Conservation (phyloP, 192 early-diverging fungal species). For the Coemansia sp. region DNA sequence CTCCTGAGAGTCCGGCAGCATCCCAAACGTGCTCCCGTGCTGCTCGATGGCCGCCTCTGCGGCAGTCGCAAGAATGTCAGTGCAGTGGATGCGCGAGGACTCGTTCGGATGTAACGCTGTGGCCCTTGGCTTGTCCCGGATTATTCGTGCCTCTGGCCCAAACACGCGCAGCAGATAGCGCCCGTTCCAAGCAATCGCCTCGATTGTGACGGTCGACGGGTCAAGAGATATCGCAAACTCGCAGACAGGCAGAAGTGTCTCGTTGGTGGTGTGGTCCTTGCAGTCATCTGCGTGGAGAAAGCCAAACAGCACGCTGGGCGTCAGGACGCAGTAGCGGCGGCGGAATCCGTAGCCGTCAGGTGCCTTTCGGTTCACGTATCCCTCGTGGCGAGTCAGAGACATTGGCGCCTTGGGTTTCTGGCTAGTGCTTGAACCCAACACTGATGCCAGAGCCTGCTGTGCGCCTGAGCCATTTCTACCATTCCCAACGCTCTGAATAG, state of each 20-base stretch:
- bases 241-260: conserved; percentile 24
- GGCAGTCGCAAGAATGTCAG: conserved; percentile 51
- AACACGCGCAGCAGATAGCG: conserved; percentile 52
- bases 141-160: conserved; percentile 30
- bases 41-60: conserved; percentile 54
- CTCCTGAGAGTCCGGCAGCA: conserved; percentile 48
- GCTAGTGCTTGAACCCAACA: conserved; percentile 29
- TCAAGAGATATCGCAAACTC: conserved; percentile 53
- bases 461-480: conserved; percentile 12
- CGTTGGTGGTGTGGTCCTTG: conserved; percentile 23
- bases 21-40: conserved; percentile 51
- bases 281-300: conserved; percentile 43
- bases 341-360: conserved; percentile 54
- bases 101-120: conserved; percentile 34
- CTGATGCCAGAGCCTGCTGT: conserved; percentile 16
- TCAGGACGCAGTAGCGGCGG: conserved; percentile 52
- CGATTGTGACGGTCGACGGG: conserved; percentile 34
- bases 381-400: conserved; percentile 41
- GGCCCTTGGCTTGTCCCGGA: conserved; percentile 46
- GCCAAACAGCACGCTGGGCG: conserved; percentile 32
- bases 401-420: conserved; percentile 25
- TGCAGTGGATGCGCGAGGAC: conserved; percentile 39
- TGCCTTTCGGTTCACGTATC: conserved; percentile 52
- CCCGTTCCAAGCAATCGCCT: conserved; percentile 54
- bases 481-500: conserved; percentile 3